Evolutionary conservation across 306 rosid genomes (phyloP).

Genomic region (Citrullus colocynthis): DNA sequence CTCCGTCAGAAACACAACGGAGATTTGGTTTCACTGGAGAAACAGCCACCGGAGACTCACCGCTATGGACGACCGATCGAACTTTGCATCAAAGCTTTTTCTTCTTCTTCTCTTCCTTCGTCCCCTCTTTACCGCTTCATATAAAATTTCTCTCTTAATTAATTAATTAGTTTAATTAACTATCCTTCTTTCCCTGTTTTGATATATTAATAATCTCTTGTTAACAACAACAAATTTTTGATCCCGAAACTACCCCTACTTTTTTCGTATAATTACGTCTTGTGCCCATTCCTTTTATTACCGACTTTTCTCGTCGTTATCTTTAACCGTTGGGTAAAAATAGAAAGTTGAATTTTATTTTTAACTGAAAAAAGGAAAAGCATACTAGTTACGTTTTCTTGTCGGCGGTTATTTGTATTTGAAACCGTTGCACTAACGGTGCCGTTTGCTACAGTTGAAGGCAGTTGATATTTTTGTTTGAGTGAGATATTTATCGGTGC

Average conservation of each 20-base stretch:
- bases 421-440: background rate
- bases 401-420: background rate
- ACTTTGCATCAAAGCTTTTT: background rate
- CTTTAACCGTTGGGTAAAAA: background rate
- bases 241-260: background rate
- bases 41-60: background rate
- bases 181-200: background rate
- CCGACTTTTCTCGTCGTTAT: background rate
- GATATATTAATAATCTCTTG: background rate
- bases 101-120: background rate
- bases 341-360: background rate
- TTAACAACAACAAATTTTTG: background rate
- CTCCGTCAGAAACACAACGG: background rate
- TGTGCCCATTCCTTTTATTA: background rate
- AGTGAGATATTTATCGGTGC: background rate
- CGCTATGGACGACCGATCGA: constrained; percentile 6
- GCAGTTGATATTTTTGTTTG: background rate
- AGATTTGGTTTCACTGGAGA: background rate
- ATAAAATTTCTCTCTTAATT: background rate
- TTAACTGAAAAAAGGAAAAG: background rate
- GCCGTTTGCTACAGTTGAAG: background rate
- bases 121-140: background rate
- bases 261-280: background rate
- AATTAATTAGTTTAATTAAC: background rate
- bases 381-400: background rate